phyloP scores from a whole-genome alignment of 1,284 basidiomycete species.

The Rhodotorula sp. region DNA sequence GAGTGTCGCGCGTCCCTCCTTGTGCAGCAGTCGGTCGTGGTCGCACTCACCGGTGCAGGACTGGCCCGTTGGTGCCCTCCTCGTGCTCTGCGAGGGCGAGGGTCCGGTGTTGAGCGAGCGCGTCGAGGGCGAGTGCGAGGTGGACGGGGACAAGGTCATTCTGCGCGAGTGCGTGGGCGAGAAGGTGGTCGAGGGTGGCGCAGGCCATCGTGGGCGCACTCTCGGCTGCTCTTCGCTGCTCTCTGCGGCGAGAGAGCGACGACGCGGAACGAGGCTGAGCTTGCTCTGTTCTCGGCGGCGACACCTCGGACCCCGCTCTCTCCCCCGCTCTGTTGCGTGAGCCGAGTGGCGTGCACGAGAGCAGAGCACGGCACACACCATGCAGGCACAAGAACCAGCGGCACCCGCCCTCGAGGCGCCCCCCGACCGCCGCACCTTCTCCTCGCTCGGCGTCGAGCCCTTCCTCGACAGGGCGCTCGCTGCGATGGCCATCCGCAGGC shows the following conservation, averaged over 20 bases:
- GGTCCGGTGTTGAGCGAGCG: constrained; percentile 5
- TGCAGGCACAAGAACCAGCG: not conserved
- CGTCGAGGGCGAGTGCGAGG: not conserved
- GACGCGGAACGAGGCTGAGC: not conserved
- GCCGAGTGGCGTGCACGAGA: not conserved
- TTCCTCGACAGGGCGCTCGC: constrained; percentile 69
- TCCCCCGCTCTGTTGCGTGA: not conserved
- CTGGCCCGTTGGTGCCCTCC: constrained; percentile 26
- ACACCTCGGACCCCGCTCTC: not conserved
- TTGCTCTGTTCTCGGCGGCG: not conserved
- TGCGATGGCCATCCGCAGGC: constrained; percentile 79
- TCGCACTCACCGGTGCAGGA: constrained; percentile 26
- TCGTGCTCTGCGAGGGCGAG: constrained; percentile 17
- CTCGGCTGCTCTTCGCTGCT: not conserved
- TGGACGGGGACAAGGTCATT: constrained; percentile 14
- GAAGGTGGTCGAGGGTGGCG: constrained; percentile 19
- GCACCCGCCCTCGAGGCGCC: constrained; percentile 8
- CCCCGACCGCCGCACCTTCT: constrained; percentile 55
- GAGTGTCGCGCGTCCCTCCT: not conserved
- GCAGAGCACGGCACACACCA: not conserved
- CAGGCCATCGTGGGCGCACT: constrained; percentile 6
- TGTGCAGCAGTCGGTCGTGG: too few species aligned
- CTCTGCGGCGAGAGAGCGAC: not conserved
- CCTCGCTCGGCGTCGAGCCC: constrained; percentile 70
- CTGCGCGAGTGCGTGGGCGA: constrained; percentile 25